Base-by-base conservation (phyloP, 1,284 basidiomycete species). In the Rhodotorula sp. region DNA sequence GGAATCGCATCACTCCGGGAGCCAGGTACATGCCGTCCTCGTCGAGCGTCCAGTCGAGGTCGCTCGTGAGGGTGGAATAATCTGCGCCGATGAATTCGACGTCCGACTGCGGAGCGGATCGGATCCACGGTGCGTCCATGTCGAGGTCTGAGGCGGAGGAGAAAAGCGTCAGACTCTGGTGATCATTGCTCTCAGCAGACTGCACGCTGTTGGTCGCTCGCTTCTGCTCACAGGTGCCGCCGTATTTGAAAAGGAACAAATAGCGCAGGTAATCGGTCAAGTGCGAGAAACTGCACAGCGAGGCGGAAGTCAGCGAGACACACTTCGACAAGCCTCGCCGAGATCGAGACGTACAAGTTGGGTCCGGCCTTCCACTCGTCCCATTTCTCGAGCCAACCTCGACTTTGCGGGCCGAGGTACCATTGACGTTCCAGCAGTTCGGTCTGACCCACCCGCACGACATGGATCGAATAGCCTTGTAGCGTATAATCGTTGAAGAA, bases 11-110 rank as follows among this genome's bases (percentile, higher is more conserved):
- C 3, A 70, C 67, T 20, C 66, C 62, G 1, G 67, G 69, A 1
- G 74, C 69, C 49, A 75, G 70, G 67, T 71, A 72, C 54, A 64
- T 64, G 17, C 74, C 74, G 44, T 71, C 68, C 45, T 75, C 74
- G 70, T 75, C 74, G 62, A 74, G 69, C 24, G 68, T 70, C 72
- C 72, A 74, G 24, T 64, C 64, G 64, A 72, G 58, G 62, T 74
- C 72, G 54, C 55, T 56, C 20, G 68, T 68, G 37, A 70, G 48
- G 18, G 72, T 71, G 30, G 69, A 65, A 33, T 64, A 55, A 46
- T 70, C 70, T 29, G 72, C 64, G 37, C 72, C 68, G 67, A 74
- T 67, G 57, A 66, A 74, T 60, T 75, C 70, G 62, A 75, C 44
- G 15, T 68, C 64, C 10, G 70, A 62, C 51, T 72, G 29, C 22